phyloP scores from a whole-genome alignment of 73 alveolate genomes.

The Breviolum minutum region DNA sequence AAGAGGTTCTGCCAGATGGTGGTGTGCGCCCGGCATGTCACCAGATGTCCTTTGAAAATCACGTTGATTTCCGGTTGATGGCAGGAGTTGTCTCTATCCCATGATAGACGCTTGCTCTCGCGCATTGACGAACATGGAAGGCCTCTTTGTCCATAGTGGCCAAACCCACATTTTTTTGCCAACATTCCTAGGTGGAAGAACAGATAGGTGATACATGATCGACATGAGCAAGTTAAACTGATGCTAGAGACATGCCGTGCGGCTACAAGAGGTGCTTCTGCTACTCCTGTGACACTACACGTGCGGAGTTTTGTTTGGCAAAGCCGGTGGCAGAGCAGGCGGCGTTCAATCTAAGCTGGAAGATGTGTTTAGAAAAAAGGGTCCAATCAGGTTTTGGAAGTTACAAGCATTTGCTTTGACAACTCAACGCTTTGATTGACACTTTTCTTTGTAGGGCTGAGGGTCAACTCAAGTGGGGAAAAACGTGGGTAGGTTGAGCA shows the following conservation, averaged over 20 bases:
- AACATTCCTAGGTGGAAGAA: neutral
- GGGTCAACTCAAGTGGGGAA: neutral
- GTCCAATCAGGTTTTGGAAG: too few relatives aligned
- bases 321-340: conserved; percentile 68
- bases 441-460: too few relatives aligned
- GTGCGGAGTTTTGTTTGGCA: conserved; percentile 52
- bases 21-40: neutral
- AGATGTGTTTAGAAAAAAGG: too few relatives aligned
- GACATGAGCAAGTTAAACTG: too few relatives aligned
- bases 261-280: conserved; percentile 40
- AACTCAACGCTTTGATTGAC: neutral
- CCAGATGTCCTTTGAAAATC: neutral
- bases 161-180: neutral
- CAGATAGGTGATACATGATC: too few relatives aligned
- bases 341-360: neutral
- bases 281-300: conserved; percentile 88
- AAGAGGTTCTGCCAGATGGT: neutral
- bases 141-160: neutral
- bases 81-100: conserved; percentile 86
- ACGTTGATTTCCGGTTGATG: neutral
- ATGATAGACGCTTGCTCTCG: conserved; percentile 75
- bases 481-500: neutral
- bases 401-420: too few relatives aligned
- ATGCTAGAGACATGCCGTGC: neutral
- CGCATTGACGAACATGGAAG: conserved; percentile 47